phyloP scores from a whole-genome alignment of 768 basidiomycete genomes.

The Mycena kentingensis region DNA sequence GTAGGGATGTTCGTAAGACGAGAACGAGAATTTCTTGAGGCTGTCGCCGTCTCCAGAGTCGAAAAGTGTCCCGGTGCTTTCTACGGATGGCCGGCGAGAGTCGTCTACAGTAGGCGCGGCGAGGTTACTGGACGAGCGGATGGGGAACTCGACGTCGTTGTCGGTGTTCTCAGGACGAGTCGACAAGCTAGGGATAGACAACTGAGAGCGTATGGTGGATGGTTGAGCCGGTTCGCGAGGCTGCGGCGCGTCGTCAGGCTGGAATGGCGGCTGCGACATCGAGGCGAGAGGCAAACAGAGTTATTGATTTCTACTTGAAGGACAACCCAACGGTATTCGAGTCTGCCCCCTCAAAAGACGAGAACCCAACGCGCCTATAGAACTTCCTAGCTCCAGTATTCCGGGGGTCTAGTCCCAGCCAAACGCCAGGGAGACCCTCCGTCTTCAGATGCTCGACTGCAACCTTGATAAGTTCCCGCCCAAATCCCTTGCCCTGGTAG shows the following conservation, averaged over 20 bases:
- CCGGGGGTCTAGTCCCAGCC: conserved; percentile 68
- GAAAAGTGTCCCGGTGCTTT: conserved; percentile 41
- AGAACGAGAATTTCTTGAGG: conserved; percentile 48
- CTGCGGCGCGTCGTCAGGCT: conserved; percentile 6
- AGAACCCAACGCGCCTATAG: conserved; percentile 66
- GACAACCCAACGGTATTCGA: conserved; percentile 56
- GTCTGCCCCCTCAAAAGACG: conserved; percentile 52
- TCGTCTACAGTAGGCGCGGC: conserved; percentile 15
- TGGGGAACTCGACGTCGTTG: conserved; percentile 30
- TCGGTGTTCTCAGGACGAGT: conserved; percentile 11
- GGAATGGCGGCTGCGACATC: not conserved
- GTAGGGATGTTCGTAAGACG: conserved; percentile 62
- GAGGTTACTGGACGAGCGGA: conserved; percentile 26
- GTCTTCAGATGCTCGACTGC: conserved; percentile 57
- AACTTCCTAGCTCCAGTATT: conserved; percentile 63
- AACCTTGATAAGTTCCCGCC: conserved; percentile 57
- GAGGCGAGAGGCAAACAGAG: not conserved
- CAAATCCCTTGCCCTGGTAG: conserved; percentile 72
- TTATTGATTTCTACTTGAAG: conserved; percentile 39
- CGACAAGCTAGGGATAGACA: conserved; percentile 33
- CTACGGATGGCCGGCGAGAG: conserved; percentile 34
- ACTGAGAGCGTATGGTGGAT: conserved; percentile 25
- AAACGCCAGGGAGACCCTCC: conserved; percentile 54
- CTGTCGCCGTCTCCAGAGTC: conserved; percentile 27
- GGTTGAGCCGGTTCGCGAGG: conserved; percentile 17